A percentile compares a stretch with the other conserved stretches of the same genome.
phyloP scores from a whole-genome alignment of 2,329 filamentous ascomycete genomes.

The Phaeophleospora eucalypticola region DNA sequence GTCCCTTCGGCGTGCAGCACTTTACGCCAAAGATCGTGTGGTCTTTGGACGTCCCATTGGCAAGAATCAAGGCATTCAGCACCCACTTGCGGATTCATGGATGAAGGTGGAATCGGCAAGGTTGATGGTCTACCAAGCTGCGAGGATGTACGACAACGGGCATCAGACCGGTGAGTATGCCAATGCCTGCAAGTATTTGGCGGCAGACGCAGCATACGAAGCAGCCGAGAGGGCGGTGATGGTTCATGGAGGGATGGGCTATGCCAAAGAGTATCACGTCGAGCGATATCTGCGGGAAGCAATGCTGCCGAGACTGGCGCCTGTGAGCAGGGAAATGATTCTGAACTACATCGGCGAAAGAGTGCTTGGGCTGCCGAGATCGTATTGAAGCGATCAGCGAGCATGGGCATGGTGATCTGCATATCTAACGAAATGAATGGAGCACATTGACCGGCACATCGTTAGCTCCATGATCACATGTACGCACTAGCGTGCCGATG shows the following conservation, averaged over 20 bases:
- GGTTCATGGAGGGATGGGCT: slow-evolving; percentile 61
- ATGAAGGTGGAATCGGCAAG: slow-evolving; percentile 64
- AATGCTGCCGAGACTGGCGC: slow-evolving; percentile 61
- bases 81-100: slow-evolving; percentile 62
- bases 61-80: slow-evolving; percentile 61
- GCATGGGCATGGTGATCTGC: background rate
- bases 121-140: slow-evolving; percentile 62
- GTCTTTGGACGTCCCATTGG: slow-evolving; percentile 65
- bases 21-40: slow-evolving; percentile 63
- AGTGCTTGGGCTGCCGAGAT: slow-evolving; percentile 28
- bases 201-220: slow-evolving; percentile 60
- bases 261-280: slow-evolving; percentile 58
- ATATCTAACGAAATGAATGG: too few species aligned
- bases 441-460: too few species aligned
- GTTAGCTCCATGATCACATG: background rate
- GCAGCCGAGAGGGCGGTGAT: slow-evolving; percentile 60
- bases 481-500: background rate
- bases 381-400: slow-evolving; percentile 19
- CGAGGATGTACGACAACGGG: slow-evolving; percentile 56
- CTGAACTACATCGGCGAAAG: slow-evolving; percentile 33
- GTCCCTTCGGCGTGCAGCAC: slow-evolving; percentile 49
- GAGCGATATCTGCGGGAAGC: slow-evolving; percentile 63
- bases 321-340: slow-evolving; percentile 48
- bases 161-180: slow-evolving; percentile 48
- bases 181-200: slow-evolving; percentile 68